These are phyloP conservation scores for Cryptosporidium canis DNA, from an alignment of 169 alveolate species.

Conservation along the genomic window DNA sequence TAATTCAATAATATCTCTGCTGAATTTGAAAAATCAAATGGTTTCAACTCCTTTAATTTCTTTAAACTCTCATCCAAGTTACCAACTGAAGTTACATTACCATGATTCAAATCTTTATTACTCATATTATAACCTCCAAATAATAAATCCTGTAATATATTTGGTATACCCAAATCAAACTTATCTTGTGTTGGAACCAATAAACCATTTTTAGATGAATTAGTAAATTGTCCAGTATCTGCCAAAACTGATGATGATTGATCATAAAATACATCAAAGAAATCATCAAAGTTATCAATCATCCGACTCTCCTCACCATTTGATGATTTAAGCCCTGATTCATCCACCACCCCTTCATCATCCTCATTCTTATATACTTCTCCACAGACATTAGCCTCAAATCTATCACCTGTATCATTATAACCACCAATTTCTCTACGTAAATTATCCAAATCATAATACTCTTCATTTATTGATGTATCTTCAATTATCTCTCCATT, in stretches of 20 bases:
- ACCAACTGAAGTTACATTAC: not conserved
- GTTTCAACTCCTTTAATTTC: constrained; percentile 3
- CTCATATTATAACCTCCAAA: not conserved
- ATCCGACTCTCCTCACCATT: not conserved
- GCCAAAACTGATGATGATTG: constrained; percentile 38
- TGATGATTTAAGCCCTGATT: not conserved
- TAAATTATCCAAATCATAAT: constrained; percentile 8
- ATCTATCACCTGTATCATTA: not conserved
- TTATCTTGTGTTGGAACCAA: not conserved
- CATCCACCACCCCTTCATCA: not conserved
- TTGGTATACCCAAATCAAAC: constrained; percentile 47
- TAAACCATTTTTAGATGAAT: not conserved
- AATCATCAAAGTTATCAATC: constrained; percentile 54
- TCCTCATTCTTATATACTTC: not conserved
- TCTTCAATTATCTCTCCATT: constrained; percentile 38
- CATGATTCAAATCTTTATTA: not conserved
- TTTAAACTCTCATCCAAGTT: too few species aligned
- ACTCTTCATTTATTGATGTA: constrained; percentile 18
- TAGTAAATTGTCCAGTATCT: constrained; percentile 40
- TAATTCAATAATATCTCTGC: not conserved
- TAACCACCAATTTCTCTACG: constrained; percentile 13
- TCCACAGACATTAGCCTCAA: not conserved
- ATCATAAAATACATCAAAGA: constrained; percentile 63
- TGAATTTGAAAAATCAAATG: constrained; percentile 14
- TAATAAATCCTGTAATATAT: constrained; percentile 53